Evolutionary conservation across 768 basidiomycete genomes (phyloP).

Genomic region (Favolaschia claudopus): DNA sequence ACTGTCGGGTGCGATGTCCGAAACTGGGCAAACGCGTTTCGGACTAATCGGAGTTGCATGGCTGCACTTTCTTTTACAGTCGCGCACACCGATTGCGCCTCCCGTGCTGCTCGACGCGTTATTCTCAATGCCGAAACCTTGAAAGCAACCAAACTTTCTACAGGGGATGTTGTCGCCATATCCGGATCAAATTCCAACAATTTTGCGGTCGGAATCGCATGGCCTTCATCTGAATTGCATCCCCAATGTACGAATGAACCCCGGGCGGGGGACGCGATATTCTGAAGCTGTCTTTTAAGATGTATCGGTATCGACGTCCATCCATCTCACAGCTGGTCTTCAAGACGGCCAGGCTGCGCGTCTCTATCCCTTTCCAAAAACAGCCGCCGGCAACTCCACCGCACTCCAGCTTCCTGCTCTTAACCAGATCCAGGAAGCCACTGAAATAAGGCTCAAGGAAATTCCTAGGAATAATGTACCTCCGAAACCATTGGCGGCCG

Average conservation of each 20-base stretch:
- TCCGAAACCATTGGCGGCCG: conserved; percentile 21
- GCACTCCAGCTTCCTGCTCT: conserved; percentile 57
- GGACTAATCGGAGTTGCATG: conserved; percentile 12
- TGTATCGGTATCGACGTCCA: conserved; percentile 60
- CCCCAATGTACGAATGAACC: conserved; percentile 58
- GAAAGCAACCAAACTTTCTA: conserved; percentile 65
- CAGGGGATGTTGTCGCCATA: conserved; percentile 75
- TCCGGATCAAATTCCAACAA: conserved; percentile 44
- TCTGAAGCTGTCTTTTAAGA: conserved; percentile 44
- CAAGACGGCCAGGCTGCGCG: conserved; percentile 55
- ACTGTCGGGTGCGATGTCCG: too few species aligned
- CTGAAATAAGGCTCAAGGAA: conserved; percentile 62
- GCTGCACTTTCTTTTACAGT: conserved; percentile 15
- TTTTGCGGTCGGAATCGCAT: conserved; percentile 74
- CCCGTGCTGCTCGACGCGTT: conserved; percentile 69
- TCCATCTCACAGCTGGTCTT: conserved; percentile 69
- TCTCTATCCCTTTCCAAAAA: conserved; percentile 56
- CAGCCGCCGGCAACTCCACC: conserved; percentile 42
- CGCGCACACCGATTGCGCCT: conserved; percentile 21
- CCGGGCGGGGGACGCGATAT: not conserved
- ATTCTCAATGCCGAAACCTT: conserved; percentile 68
- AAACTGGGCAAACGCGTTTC: too few species aligned
- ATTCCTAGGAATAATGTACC: conserved; percentile 31
- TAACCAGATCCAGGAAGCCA: conserved; percentile 57
- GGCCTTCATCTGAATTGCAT: conserved; percentile 75